Conservation (phyloP, 345 rosid genomes). For the Murraya paniculata region DNA sequence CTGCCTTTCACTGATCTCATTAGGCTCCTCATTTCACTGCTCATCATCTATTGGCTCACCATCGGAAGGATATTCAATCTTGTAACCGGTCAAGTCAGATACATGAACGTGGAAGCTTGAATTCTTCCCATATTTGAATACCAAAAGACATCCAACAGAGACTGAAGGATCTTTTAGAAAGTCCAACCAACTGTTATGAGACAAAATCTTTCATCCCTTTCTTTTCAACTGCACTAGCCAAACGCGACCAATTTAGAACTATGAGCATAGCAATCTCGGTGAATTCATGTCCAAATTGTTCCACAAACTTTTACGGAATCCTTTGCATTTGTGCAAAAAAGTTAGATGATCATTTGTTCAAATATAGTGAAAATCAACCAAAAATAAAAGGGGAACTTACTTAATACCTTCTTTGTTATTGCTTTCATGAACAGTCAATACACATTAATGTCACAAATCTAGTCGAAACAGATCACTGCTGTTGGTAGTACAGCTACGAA, state of each 20-base stretch:
- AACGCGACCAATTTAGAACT: conserved; percentile 26
- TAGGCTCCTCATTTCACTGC: conserved; percentile 11
- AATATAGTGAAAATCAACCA: no score
- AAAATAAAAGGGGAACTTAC: no score
- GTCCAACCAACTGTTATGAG: conserved; percentile 38
- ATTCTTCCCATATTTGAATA: conserved; percentile 32
- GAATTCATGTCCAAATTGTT: conserved; percentile 29
- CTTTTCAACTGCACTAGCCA: conserved; percentile 35
- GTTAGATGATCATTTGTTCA: no score
- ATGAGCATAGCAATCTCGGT: conserved; percentile 23
- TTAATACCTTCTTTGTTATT: no score
- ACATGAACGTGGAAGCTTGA: conserved; percentile 29
- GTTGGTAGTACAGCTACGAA: no score
- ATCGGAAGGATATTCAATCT: conserved; percentile 26
- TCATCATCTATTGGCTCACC: background rate
- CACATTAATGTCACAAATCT: no score
- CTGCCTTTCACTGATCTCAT: background rate
- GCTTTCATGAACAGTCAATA: no score
- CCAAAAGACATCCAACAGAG: conserved; percentile 22
- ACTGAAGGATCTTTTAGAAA: conserved; percentile 31
- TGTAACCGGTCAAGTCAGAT: conserved; percentile 29
- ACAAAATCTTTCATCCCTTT: conserved; percentile 26
- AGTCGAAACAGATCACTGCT: no score
- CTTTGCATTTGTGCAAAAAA: conserved; percentile 18
- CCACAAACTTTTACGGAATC: conserved; percentile 33